Base-by-base conservation (phyloP, 495 filamentous ascomycete genomes). In the Rusavskia elegans region DNA sequence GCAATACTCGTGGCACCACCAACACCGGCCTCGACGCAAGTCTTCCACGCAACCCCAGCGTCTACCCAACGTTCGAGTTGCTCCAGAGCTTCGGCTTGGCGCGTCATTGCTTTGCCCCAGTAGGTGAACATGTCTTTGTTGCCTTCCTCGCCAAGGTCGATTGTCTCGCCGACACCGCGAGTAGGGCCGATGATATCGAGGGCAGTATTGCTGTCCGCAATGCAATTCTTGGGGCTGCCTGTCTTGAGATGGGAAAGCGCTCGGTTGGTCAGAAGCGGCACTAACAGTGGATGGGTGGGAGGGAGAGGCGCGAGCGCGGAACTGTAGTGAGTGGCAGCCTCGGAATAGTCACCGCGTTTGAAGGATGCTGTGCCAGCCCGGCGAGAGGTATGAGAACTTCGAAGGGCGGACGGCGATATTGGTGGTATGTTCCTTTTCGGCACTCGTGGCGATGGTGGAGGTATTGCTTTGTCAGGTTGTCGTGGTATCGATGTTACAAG, bases 61-160 rank as follows among this genome's bases (percentile, higher is more conserved):
- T 96, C 89, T 2, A 66, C 62, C 90, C 92, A 98, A 62, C 84
- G 84, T 69, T 98, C 92, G 61, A 98, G 81, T 59, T 96, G 85
- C 67, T 98, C 92, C 29, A 97, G 73, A 2, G 85, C 90, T 64
- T 97, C 93, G 14, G 93, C 92, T 71, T 96, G 96, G 52, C 93
- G 83, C 65, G 82, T 89, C 40, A 95, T 71, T 0, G 89, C 89
- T 66, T 96, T 97, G 46, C 85, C 86, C 64, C 81, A 97, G 61
- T 94, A 87, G 38, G 90, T 87, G 44, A 76, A 82, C 89, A 98
- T 96, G 41, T 87, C 82, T 54, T 95, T 93, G 27, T 75, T 72
- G 17, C 82, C 74, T 53, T 82, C 78, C 17, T 66, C 71, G 40
- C 70, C 75, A 2, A 92, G 70, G 27, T 84, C 76, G 49, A 98